Conservation (phyloP, 129 eudicot genomes). For the Mikania micrantha region DNA sequence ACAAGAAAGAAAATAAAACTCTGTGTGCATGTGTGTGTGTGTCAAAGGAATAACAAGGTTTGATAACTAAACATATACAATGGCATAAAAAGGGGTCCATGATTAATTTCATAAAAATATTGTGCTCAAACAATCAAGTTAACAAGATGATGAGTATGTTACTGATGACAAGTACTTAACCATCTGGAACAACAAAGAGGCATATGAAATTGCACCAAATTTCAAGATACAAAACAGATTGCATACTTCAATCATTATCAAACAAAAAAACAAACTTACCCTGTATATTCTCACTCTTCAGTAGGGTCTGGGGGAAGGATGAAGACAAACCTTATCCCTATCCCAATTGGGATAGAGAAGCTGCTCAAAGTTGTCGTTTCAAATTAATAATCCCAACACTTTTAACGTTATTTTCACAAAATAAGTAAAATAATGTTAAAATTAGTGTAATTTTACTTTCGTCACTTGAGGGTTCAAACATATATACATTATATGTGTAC, state of each 20-base stretch:
- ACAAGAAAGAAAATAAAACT: background rate
- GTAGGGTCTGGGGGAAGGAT: too few species aligned
- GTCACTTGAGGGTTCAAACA: too few species aligned
- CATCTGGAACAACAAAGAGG: conserved; percentile 27
- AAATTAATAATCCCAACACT: too few species aligned
- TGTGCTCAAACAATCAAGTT: conserved; percentile 18
- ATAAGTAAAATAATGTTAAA: too few species aligned
- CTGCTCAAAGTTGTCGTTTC: too few species aligned
- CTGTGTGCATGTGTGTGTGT: background rate
- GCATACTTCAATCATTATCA: conserved; percentile 40
- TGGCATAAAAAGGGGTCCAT: conserved; percentile 13
- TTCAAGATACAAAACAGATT: conserved; percentile 15
- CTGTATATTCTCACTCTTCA: too few species aligned
- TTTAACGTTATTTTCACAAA: too few species aligned
- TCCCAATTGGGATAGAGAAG: too few species aligned
- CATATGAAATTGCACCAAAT: conserved; percentile 16
- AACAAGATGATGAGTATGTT: conserved; percentile 15
- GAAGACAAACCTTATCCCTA: too few species aligned
- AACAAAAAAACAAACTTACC: too few species aligned
- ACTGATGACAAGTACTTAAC: conserved; percentile 20
- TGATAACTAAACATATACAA: background rate
- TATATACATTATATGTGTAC: too few species aligned
- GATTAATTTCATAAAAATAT: background rate
- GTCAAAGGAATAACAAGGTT: background rate
- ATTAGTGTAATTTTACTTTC: too few species aligned